phyloP scores from a whole-genome alignment of 768 basidiomycete genomes.

The Lentinula detonsa region DNA sequence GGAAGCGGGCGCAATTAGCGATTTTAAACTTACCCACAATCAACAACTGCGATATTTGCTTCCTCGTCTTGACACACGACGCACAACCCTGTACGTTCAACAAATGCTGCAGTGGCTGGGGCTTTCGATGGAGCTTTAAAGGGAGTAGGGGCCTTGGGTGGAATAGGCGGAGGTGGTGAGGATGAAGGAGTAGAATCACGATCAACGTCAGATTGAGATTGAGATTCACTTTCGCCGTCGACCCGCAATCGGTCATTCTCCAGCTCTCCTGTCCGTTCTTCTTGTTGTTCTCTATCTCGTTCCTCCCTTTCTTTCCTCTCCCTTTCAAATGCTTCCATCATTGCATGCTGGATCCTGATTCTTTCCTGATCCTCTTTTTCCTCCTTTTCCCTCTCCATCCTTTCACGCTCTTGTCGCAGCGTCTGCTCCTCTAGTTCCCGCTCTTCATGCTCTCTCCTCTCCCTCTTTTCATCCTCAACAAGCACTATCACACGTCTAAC shows the following conservation, averaged over 20 bases:
- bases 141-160: constrained; percentile 13
- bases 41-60: constrained; percentile 88
- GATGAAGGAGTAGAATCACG: background rate
- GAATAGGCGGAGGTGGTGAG: constrained; percentile 9
- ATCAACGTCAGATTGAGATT: background rate
- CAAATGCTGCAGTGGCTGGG: constrained; percentile 22
- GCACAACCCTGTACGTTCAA: constrained; percentile 74
- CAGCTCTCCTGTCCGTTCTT: constrained; percentile 16
- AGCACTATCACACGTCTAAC: constrained; percentile 62
- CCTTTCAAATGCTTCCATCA: constrained; percentile 26
- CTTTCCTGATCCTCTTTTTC: constrained; percentile 33
- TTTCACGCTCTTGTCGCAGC: constrained; percentile 14
- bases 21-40: constrained; percentile 67
- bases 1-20: background rate
- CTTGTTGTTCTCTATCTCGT: constrained; percentile 12
- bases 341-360: constrained; percentile 28
- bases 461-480: constrained; percentile 56
- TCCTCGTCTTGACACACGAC: constrained; percentile 94
- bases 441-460: constrained; percentile 69
- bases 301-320: constrained; percentile 24
- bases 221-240: background rate
- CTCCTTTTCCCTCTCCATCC: constrained; percentile 33
- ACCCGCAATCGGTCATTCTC: background rate
- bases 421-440: constrained; percentile 5
- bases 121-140: constrained; percentile 31